Percentiles rank a stretch among this genome's conserved stretches.
These are phyloP conservation scores for Beta corolliflora DNA, from an alignment of 179 eudicot genomes.

Conservation along the genomic window DNA sequence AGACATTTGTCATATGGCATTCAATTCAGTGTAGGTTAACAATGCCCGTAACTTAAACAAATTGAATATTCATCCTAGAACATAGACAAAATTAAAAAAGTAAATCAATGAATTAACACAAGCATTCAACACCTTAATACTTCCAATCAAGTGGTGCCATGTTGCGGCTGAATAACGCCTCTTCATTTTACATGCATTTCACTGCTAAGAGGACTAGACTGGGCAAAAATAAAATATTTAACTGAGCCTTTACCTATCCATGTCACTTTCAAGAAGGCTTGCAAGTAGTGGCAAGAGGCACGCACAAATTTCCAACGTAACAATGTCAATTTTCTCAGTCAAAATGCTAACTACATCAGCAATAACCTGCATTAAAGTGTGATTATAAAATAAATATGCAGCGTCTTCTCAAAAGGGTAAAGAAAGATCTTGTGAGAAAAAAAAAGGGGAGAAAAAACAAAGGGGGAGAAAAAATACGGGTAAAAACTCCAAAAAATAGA, in stretches of 20 bases:
- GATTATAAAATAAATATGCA: constrained; percentile 15
- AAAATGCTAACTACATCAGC: constrained; percentile 79
- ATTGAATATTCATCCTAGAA: not conserved
- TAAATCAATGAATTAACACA: not conserved
- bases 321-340: constrained; percentile 69
- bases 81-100: not conserved
- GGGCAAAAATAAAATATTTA: not conserved
- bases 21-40: not conserved
- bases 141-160: not conserved
- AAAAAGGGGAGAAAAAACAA: not conserved
- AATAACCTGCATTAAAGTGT: constrained; percentile 58
- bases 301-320: constrained; percentile 84
- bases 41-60: not conserved
- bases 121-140: not conserved
- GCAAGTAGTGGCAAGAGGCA: constrained; percentile 77
- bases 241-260: constrained; percentile 62
- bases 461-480: too few species aligned
- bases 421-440: not conserved
- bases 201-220: not conserved
- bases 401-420: not conserved
- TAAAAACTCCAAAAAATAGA: constrained; percentile 10
- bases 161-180: not conserved
- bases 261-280: constrained; percentile 73
- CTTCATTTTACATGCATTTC: not conserved
- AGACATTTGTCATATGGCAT: not conserved